phyloP scores from a whole-genome alignment of 1,284 basidiomycete genomes.

The Pseudozyma flocculosa region DNA sequence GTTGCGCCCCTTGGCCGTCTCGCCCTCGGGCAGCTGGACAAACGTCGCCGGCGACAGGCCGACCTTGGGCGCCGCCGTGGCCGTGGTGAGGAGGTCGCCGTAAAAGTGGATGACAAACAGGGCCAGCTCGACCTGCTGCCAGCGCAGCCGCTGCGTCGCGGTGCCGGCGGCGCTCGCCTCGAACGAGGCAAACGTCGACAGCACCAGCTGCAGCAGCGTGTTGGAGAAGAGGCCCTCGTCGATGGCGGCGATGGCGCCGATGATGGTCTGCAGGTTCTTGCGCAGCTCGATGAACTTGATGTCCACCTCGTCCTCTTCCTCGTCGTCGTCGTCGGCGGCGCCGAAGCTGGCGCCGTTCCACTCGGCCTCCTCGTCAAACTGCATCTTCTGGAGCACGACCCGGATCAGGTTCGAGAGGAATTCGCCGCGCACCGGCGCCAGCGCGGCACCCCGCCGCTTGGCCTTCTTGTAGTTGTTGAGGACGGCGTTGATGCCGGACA shows the following conservation, averaged over 20 bases:
- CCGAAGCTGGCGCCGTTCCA: slow-evolving; percentile 68
- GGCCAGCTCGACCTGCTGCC: slow-evolving; percentile 93
- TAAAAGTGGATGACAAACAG: slow-evolving; percentile 89
- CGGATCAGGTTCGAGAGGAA: slow-evolving; percentile 76
- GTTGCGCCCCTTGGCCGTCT: slow-evolving; percentile 37
- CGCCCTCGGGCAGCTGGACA: slow-evolving; percentile 43
- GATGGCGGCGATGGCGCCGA: slow-evolving; percentile 77
- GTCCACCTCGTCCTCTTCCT: slow-evolving; percentile 73
- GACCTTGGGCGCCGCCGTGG: slow-evolving; percentile 47
- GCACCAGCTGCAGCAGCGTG: slow-evolving; percentile 70
- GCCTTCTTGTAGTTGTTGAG: slow-evolving; percentile 52
- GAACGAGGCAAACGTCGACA: slow-evolving; percentile 72
- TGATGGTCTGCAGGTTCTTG: slow-evolving; percentile 77
- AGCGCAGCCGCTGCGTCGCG: slow-evolving; percentile 66
- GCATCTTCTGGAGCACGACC: slow-evolving; percentile 75
- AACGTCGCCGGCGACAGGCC: slow-evolving; percentile 51
- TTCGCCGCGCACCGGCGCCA: slow-evolving; percentile 58
- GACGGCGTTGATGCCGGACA: slow-evolving; percentile 44
- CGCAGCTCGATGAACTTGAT: slow-evolving; percentile 81
- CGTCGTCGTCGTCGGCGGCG: slow-evolving; percentile 71
- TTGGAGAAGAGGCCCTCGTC: slow-evolving; percentile 77
- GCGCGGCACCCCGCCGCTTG: slow-evolving; percentile 33
- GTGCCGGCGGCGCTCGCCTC: slow-evolving; percentile 62
- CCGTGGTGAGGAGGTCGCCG: slow-evolving; percentile 66
- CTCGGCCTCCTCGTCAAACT: slow-evolving; percentile 68